phyloP scores from a whole-genome alignment of 805 yeast species.

The Spathaspora arborariae region DNA sequence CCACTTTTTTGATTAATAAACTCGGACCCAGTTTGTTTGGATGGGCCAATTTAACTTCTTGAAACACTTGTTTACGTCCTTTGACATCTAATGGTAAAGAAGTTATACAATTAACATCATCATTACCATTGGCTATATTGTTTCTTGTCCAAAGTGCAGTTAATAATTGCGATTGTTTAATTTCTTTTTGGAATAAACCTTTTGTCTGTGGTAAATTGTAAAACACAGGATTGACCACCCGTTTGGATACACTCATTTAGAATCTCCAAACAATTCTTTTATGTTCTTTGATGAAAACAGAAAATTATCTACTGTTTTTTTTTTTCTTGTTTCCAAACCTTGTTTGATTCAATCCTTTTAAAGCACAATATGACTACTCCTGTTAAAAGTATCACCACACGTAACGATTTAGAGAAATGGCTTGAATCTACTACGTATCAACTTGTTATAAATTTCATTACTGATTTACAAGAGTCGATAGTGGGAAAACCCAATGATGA shows the following conservation, averaged over 20 bases:
- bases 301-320: neutral
- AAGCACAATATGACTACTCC: slow-evolving; percentile 11
- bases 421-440: slow-evolving; percentile 45
- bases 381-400: slow-evolving; percentile 44
- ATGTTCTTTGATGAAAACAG: no score
- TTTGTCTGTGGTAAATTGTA: slow-evolving; percentile 12
- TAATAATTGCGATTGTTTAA: slow-evolving; percentile 14
- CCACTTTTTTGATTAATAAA: slow-evolving; percentile 31
- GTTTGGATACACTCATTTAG: neutral
- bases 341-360: neutral
- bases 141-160: slow-evolving; percentile 12
- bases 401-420: slow-evolving; percentile 64
- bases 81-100: slow-evolving; percentile 29
- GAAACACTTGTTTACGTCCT: slow-evolving; percentile 23
- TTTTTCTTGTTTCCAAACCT: neutral
- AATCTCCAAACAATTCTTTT: neutral
- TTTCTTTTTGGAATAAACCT: slow-evolving; percentile 7
- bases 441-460: slow-evolving; percentile 52
- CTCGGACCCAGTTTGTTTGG: slow-evolving; percentile 9
- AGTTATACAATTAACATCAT: slow-evolving; percentile 21
- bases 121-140: slow-evolving; percentile 4
- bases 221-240: neutral
- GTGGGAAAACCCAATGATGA: slow-evolving; percentile 56
- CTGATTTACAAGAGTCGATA: slow-evolving; percentile 58
- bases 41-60: slow-evolving; percentile 18